Evolutionary conservation across 2,329 filamentous ascomycete species (phyloP), one percentile per base, ranked within the genome.

Genomic region (Myriosclerotinia duriaeana): DNA sequence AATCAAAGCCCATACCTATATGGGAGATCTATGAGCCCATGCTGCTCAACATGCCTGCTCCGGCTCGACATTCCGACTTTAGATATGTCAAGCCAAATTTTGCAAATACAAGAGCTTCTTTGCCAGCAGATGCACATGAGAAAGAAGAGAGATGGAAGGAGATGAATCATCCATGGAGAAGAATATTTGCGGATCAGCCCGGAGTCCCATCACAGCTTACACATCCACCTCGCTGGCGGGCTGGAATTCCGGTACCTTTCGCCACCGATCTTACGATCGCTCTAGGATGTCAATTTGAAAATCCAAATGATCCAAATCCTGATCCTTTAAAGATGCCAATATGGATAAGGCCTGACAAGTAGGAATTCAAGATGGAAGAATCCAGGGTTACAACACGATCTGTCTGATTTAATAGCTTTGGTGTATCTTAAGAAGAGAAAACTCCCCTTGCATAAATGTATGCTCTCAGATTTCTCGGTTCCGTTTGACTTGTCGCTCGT

Each of bases 1-100:
- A 52, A 0, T 11, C 58, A 8, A 4, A 8, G 3, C 34, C 17
- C 5, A 3, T 61, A 1, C 46, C 58, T 0, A 22, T 38, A 17
- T 61, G 58, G 58, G 30, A 61, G 6, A 38, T 65, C 6, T 65
- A 65, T 20, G 63, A 65, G 11, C 63, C 53, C 3, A 50, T 65
- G 53, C 26, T 64, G 17, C n/a, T 36, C 20, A 64, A 64, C 38
- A n/a, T 34, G 17, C 5, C 40, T 2, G 42, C 34, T 14, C n/a
- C 5, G 1, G 34, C 42, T 34, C 52, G 30, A 0, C n/a, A 30
- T 5, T 38, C 42, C 1, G 63, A 65, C 17, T 65, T 48, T 26
- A 50, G 15, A 48, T 65, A 58, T 12, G 15, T 46, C 9, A n/a
- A 26, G 30, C 38, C 53, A 2, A 46, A 26, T 0, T 44, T 12